phyloP scores from a whole-genome alignment of 257 asterid species.

The Schizonepeta tenuifolia region DNA sequence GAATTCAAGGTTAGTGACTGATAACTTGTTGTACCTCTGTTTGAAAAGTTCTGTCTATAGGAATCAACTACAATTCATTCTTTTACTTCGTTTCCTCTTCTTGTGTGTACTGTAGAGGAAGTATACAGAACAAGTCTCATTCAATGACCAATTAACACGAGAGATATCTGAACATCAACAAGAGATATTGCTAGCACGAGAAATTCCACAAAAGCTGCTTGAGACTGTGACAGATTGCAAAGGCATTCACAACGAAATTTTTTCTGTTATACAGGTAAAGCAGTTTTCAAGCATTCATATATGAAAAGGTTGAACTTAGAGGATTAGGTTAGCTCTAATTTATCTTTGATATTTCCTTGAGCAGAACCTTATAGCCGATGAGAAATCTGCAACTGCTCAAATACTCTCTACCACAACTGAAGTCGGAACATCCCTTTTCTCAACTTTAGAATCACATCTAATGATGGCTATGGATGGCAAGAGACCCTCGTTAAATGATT shows the following conservation, averaged over 20 bases:
- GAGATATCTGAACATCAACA: slow-evolving; percentile 65
- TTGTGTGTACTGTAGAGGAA: slow-evolving; percentile 56
- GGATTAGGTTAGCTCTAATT: slow-evolving; percentile 5
- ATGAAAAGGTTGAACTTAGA: slow-evolving; percentile 9
- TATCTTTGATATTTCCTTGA: slow-evolving; percentile 23
- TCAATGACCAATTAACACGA: slow-evolving; percentile 55
- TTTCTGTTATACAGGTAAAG: slow-evolving; percentile 66
- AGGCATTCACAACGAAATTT: slow-evolving; percentile 58
- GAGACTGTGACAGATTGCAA: slow-evolving; percentile 65
- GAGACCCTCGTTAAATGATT: slow-evolving; percentile 37
- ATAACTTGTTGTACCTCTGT: slow-evolving; percentile 2
- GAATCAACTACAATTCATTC: slow-evolving; percentile 10
- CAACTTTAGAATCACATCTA: slow-evolving; percentile 73
- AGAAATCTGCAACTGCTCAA: slow-evolving; percentile 59
- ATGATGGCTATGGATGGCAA: slow-evolving; percentile 44
- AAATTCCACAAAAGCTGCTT: slow-evolving; percentile 60
- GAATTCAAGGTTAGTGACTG: slow-evolving; percentile 66
- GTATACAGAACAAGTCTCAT: slow-evolving; percentile 51
- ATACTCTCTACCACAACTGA: slow-evolving; percentile 71
- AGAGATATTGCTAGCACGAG: slow-evolving; percentile 52
- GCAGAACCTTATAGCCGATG: slow-evolving; percentile 63
- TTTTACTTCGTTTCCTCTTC: slow-evolving; percentile 28
- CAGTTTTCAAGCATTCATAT: slow-evolving; percentile 15
- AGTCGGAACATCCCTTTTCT: slow-evolving; percentile 63
- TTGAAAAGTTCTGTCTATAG: slow-evolving; percentile 15